Base-by-base conservation (phyloP, 208 protist species). In the Acanthamoeba divionensis region DNA sequence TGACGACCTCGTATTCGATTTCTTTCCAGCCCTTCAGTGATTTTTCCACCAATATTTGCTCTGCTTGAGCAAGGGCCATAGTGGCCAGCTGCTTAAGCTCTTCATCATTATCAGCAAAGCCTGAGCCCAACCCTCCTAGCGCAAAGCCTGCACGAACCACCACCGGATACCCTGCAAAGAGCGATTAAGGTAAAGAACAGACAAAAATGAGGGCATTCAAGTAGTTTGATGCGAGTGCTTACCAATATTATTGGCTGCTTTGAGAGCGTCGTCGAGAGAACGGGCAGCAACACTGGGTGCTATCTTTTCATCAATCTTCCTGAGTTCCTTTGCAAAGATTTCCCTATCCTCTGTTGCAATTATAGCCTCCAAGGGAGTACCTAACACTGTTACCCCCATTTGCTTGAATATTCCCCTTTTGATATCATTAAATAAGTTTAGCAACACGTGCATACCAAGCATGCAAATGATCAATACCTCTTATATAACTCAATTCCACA, bases 11-110 rank as follows among this genome's bases (percentile, higher is more conserved):
- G 95, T 99, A 99, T 96, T 99, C 98, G 71, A 99, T 96, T 93
- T 99, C 98, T 95, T 99, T 99, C 98, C 98, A 99, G 45, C 98
- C 98, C 63, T 98, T 97, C 73, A 99, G 95, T 52, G 97, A 98
- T 90, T 98, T 94, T 93, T 99, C 98, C 31, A 99, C 94, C 26
- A 99, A 95, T 31, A 99, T 97, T 95, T 99, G 98, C 65, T 96
- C 96, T 12, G 97, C 95, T 10, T 94, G 94, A 0, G 97, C 95
- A 36, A 98, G 95, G 33, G 94, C 93, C 50, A 91, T 90, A 15
- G 48, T 94, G 21, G 91, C 92, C 9, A 95, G 90, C 41, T 90
- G 57, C n/a, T 48, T n/a, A 13, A 95, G 83, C 73, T 94, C 92
- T 13, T 91, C 86, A 31, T 26, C 55, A 60, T 95, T 95, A 57